Base-by-base conservation (phyloP, 2,329 filamentous ascomycete species). In the Microcyclosporella mali region DNA sequence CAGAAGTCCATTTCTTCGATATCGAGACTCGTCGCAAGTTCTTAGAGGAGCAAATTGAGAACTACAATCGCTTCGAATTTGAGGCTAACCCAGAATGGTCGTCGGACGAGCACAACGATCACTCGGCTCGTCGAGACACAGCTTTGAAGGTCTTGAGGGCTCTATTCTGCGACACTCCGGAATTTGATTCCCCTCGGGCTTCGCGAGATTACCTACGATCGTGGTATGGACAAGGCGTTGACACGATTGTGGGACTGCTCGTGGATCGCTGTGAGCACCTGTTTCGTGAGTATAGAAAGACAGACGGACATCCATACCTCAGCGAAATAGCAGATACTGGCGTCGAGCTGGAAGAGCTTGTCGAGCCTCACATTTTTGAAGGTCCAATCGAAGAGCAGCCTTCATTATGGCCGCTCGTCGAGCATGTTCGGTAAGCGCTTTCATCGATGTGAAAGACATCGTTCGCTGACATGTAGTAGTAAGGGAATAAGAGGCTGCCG, bases 161-260 rank as follows among this genome's bases (percentile, higher is more conserved):
- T 18, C 16, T 58, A 4, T 57, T 56, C 43, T 45, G 50, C 36
- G 39, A 55, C 29, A 34, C 35, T 8, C 25, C 17, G 3, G 37
- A 37, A 8, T 40, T 52, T 17, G 15, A 16, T 1, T 33, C n/a
- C n/a, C n/a, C n/a, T n/a, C n/a, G n/a, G n/a, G n/a, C n/a, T n/a
- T n/a, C n/a, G n/a, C n/a, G n/a, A n/a, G n/a, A n/a, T n/a, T n/a
- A n/a, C n/a, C n/a, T n/a, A n/a, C n/a, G n/a, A n/a, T n/a, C n/a
- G n/a, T n/a, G n/a, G n/a, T n/a, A n/a, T n/a, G n/a, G n/a, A n/a
- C n/a, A n/a, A n/a, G n/a, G n/a, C n/a, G n/a, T n/a, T n/a, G n/a
- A n/a, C n/a, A n/a, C n/a, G n/a, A n/a, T n/a, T n/a, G n/a, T n/a
- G n/a, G n/a, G n/a, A n/a, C n/a, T n/a, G n/a, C n/a, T n/a, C n/a